Base-by-base conservation (phyloP, 2,329 filamentous ascomycete genomes). In the Fusarium temperatum region DNA sequence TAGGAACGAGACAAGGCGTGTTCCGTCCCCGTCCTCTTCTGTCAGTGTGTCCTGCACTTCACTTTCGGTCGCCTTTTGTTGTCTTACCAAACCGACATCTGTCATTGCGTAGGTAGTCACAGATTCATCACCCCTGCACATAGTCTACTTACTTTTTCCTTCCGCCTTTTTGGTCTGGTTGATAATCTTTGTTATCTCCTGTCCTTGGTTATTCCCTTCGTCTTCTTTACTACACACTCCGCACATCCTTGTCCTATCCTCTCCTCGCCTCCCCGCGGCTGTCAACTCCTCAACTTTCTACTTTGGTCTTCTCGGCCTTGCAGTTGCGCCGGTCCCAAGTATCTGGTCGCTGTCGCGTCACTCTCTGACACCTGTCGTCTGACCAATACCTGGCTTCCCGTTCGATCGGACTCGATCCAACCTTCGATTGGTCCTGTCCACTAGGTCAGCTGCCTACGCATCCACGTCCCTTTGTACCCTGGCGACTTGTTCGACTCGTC, bases 381-480 rank as follows among this genome's bases (percentile, higher is more conserved):
- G 75, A 75, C 67, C 66, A 70, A 63, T 68, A 73, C 58, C 63
- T 58, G 59, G 57, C 64, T 72, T 74, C 64, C 66, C 60, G 63
- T 69, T 73, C 66, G 65, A 61, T 64, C 66, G 18, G 53, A 50
- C 47, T 57, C 65, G 66, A 74, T 73, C 73, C 59, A 70, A 63
- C 67, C 56, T 65, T 70, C 74, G 53, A 66, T 72, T 75, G 70
- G 71, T 50, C 50, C 63, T 53, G 57, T 68, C 66, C 56, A 44
- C 42, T 66, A 60, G 69, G 72, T 74, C 72, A 78, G 66, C 76
- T 78, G 72, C 56, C 73, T 69, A 42, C 72, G 44, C 68, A 57
- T 66, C 61, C 68, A 66, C 74, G 38, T 67, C 66, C 56, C 68
- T 62, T 64, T 45, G 57, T 69, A 75, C 57, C 67, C 74, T 73